Conservation (phyloP, 768 basidiomycete species). For the Infundibulicybe gibba region DNA sequence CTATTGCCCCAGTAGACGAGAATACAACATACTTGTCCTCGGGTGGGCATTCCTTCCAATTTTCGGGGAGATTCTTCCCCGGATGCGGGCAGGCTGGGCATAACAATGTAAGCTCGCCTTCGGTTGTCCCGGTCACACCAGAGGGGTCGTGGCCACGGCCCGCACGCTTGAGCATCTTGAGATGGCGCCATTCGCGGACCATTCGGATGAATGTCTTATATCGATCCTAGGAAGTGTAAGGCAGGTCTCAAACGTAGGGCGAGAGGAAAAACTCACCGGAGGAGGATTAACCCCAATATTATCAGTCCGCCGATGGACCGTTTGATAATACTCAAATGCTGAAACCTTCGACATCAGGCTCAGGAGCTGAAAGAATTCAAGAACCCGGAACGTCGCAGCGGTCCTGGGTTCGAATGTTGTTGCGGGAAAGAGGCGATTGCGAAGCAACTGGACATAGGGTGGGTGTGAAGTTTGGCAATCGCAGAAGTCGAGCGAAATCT, state of each 20-base stretch:
- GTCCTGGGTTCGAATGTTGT: slow-evolving; percentile 18
- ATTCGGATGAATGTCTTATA: slow-evolving; percentile 16
- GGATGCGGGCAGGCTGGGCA: slow-evolving; percentile 33
- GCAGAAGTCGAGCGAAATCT: slow-evolving; percentile 24
- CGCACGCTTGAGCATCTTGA: slow-evolving; percentile 20
- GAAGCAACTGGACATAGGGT: slow-evolving; percentile 24
- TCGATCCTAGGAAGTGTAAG: too few relatives aligned
- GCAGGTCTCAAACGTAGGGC: too few relatives aligned
- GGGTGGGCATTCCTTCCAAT: slow-evolving; percentile 8
- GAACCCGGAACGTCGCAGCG: slow-evolving; percentile 19
- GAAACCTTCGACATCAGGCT: slow-evolving; percentile 23
- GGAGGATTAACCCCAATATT: slow-evolving; percentile 14
- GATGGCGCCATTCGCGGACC: slow-evolving; percentile 15
- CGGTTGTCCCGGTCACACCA: slow-evolving; percentile 10
- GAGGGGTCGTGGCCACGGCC: slow-evolving; percentile 18
- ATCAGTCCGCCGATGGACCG: slow-evolving; percentile 15
- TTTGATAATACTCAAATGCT: slow-evolving; percentile 20
- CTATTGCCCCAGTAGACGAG: not conserved
- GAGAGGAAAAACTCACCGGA: too few relatives aligned
- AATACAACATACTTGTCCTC: not conserved
- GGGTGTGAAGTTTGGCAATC: slow-evolving; percentile 12
- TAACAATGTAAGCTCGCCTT: slow-evolving; percentile 20
- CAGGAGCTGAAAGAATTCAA: slow-evolving; percentile 20
- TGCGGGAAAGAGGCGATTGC: slow-evolving; percentile 17
- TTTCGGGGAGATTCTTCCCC: slow-evolving; percentile 12